A percentile compares a stretch with the other conserved stretches of the same genome.
Evolutionary conservation across 2,329 filamentous ascomycete species (phyloP).

Genomic region (Hirsutella rhossiliensis): DNA sequence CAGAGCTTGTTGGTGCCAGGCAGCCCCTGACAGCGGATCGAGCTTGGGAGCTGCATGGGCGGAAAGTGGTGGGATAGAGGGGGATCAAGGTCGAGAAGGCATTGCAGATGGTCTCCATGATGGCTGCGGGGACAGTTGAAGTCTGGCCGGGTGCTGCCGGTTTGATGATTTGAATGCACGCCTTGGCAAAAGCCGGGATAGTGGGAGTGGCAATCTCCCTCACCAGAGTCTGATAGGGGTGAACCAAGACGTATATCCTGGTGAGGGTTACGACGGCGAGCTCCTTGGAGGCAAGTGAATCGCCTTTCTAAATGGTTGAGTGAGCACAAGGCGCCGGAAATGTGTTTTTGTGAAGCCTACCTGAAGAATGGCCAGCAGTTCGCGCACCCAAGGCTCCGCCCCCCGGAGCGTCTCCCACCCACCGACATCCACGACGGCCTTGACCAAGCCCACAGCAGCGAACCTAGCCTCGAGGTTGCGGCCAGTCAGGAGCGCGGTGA

Average conservation of each 20-base stretch:
- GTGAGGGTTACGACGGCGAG: constrained; percentile 66
- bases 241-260: constrained; percentile 72
- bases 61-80: constrained; percentile 73
- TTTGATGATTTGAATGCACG: constrained; percentile 57
- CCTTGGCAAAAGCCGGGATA: constrained; percentile 59
- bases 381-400: constrained; percentile 63
- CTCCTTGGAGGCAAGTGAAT: constrained; percentile 63
- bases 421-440: constrained; percentile 69
- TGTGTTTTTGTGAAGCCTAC: constrained; percentile 27
- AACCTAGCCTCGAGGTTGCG: constrained; percentile 64
- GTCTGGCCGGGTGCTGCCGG: constrained; percentile 19
- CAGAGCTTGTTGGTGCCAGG: constrained; percentile 51
- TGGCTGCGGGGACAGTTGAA: constrained; percentile 24
- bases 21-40: constrained; percentile 45
- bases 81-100: constrained; percentile 62
- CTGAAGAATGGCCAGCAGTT: constrained; percentile 62
- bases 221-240: constrained; percentile 69
- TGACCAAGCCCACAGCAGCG: constrained; percentile 65
- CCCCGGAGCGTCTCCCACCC: constrained; percentile 72
- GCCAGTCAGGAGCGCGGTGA: constrained; percentile 68
- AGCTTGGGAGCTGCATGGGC: constrained; percentile 61
- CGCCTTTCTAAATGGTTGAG: constrained; percentile 50
- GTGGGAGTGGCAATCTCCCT: constrained; percentile 82
- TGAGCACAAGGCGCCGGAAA: background rate
- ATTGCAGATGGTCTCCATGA: constrained; percentile 58